These are phyloP conservation scores for Blastocystis sp. DNA, from an alignment of 352 stramenopile species.

Conservation along the genomic window DNA sequence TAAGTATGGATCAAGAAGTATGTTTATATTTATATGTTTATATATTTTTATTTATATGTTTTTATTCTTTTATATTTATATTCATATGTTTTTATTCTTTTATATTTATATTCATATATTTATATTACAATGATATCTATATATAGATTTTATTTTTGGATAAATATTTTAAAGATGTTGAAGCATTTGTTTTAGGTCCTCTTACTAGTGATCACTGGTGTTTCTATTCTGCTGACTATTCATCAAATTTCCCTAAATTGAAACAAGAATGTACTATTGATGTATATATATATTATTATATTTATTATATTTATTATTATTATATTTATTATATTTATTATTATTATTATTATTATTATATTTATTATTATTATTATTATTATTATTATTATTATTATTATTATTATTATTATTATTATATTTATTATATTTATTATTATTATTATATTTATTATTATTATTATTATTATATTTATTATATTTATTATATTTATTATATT, in stretches of 20 bases:
- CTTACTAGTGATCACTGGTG: conserved; percentile 96
- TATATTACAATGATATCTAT: background rate
- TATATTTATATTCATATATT: background rate
- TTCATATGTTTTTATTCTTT: conserved; percentile 30
- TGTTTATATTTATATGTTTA: background rate
- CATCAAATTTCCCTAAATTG: conserved; percentile 10
- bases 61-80: conserved; percentile 52
- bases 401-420: conserved; percentile 33
- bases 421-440: background rate
- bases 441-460: background rate
- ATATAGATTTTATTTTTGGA: background rate
- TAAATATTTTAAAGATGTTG: conserved; percentile 7
- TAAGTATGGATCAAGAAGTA: conserved; percentile 74
- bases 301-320: conserved; percentile 48
- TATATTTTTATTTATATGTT: background rate
- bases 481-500: background rate
- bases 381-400: conserved; percentile 43
- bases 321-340: background rate
- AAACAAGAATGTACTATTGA: conserved; percentile 46
- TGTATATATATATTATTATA: too few relatives aligned
- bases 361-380: background rate
- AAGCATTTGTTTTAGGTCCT: conserved; percentile 68
- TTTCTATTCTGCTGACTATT: conserved; percentile 81
- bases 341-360: background rate
- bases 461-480: background rate